phyloP scores from a whole-genome alignment of 2,329 filamentous ascomycete genomes.

The Colletotrichum higginsianum region DNA sequence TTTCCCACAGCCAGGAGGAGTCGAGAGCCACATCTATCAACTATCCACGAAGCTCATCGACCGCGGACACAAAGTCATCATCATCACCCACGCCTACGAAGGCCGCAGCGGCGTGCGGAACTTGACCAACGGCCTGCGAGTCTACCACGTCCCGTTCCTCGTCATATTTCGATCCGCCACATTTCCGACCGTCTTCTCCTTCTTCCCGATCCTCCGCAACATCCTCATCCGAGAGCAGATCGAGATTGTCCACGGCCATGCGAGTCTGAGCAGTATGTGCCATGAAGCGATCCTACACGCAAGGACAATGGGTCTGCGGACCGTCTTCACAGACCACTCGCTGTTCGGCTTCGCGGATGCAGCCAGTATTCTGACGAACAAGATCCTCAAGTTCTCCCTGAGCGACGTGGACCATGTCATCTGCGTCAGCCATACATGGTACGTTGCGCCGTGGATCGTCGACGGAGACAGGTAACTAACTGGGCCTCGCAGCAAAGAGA shows the following conservation, averaged over 20 bases:
- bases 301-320: conserved; percentile 94
- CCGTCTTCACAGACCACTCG: conserved; percentile 97
- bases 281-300: conserved; percentile 96
- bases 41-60: conserved; percentile 96
- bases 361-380: conserved; percentile 95
- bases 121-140: conserved; percentile 96
- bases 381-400: conserved; percentile 93
- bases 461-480: conserved; percentile 41
- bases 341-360: conserved; percentile 98
- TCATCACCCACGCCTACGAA: conserved; percentile 96
- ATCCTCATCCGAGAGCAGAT: conserved; percentile 96
- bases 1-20: conserved; percentile 95
- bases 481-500: conserved; percentile 82
- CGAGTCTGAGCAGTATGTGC: conserved; percentile 91
- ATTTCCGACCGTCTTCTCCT: conserved; percentile 97
- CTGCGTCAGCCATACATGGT: conserved; percentile 98
- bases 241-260: conserved; percentile 98
- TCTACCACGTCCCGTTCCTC: conserved; percentile 97
- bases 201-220: conserved; percentile 97
- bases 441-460: conserved; percentile 39
- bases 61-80: conserved; percentile 96
- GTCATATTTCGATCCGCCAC: conserved; percentile 95
- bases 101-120: conserved; percentile 94
- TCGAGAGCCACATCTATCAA: conserved; percentile 99
- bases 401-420: conserved; percentile 99